phyloP scores from a whole-genome alignment of 108 stramenopile species.

The Skeletonema menzelii region DNA sequence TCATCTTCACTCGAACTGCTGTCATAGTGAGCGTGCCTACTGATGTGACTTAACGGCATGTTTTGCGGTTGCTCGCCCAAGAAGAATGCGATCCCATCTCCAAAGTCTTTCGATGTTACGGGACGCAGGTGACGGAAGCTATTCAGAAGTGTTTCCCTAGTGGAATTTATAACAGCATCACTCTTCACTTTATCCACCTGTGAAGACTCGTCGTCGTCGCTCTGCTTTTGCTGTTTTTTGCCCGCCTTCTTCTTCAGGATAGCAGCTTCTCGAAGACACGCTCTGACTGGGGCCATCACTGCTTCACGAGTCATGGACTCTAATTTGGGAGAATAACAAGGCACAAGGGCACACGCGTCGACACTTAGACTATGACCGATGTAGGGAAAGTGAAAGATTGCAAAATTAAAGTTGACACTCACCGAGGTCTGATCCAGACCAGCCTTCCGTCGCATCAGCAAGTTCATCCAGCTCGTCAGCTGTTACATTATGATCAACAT shows the following conservation, averaged over 20 bases:
- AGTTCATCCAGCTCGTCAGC: conserved; percentile 48
- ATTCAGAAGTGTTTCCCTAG: conserved; percentile 54
- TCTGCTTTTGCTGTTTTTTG: conserved; percentile 36
- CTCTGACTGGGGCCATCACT: conserved; percentile 85
- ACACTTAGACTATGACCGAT: not conserved
- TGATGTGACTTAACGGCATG: conserved; percentile 7
- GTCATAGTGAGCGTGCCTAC: conserved; percentile 55
- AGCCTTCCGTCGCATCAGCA: conserved; percentile 67
- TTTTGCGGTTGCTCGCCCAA: conserved; percentile 39
- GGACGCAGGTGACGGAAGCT: conserved; percentile 64
- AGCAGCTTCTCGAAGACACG: conserved; percentile 72
- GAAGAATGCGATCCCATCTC: conserved; percentile 59
- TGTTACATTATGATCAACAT: conserved; percentile 59
- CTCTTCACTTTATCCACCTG: conserved; percentile 20
- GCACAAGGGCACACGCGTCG: not conserved
- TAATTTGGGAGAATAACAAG: conserved; percentile 1
- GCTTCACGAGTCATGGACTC: conserved; percentile 81
- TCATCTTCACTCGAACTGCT: conserved; percentile 73
- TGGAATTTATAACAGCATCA: conserved; percentile 18
- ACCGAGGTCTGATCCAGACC: conserved; percentile 58
- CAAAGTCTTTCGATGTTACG: conserved; percentile 61
- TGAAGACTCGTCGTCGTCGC: conserved; percentile 30
- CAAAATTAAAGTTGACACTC: not conserved
- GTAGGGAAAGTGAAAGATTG: not conserved
- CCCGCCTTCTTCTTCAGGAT: conserved; percentile 46